Base-by-base conservation (phyloP, 768 basidiomycete genomes). In the Lactarius evosmus region DNA sequence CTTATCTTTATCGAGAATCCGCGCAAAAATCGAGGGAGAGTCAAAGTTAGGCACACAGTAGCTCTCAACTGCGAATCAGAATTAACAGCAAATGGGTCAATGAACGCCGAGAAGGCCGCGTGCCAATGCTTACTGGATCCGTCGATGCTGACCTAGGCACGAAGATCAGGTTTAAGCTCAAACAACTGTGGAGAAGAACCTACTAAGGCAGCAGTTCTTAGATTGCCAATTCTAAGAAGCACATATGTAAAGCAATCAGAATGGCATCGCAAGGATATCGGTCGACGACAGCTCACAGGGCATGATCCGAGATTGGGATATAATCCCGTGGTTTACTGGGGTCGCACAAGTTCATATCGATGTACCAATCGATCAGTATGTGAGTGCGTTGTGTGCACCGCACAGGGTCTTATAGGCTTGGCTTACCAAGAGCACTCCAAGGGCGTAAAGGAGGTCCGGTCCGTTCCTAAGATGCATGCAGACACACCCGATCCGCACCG, bases 31-130 rank as follows among this genome's bases (percentile, higher is more conserved):
- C 19, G 91, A 93, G 4, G 95, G 95, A 1, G 93, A 95, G 74
- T 97, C 95, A 72, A 97, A 96, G 77, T 95, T 81, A 1, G 94
- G 94, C 30, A 95, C 83, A 70, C 95, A 97, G 74, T 94, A 95
- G 66, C 89, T 91, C 74, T 96, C 95, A 67, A 96, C 90, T 93
- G 62, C 27, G 46, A 58, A 36, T 12, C 50, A 51, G 25, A 8
- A 46, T 52, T 17, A 29, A 32, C 17, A 58, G 7, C 58, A 57
- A 17, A 19, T 33, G 34, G 27, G 61, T 66, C 41, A 62, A 34
- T 53, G 16, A 17, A 12, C 16, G 17, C 29, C 25, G 36, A 27
- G 25, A 7, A 44, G 30, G 56, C 8, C 8, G 53, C 7, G 29
- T 36, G 40, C 32, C 19, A 19, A 32, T 33, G 34, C 60, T 75